These are phyloP conservation scores for Malus orientalis DNA, from an alignment of 306 rosid genomes.

Conservation along the genomic window DNA sequence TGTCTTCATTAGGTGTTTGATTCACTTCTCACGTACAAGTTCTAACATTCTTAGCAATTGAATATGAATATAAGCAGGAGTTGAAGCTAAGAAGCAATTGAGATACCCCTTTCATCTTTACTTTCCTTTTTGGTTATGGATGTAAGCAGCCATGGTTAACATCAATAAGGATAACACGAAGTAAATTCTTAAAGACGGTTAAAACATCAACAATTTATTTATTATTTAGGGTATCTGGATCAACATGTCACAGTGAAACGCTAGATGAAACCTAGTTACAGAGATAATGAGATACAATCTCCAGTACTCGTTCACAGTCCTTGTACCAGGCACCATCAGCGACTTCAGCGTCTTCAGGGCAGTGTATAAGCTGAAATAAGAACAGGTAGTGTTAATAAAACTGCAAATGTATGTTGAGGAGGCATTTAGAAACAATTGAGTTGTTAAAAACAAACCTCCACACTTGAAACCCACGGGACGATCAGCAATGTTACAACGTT, in stretches of 20 bases:
- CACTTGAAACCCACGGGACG: conserved; percentile 45
- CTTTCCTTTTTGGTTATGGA: too few relatives aligned
- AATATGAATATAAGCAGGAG: too few relatives aligned
- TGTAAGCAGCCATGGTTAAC: too few relatives aligned
- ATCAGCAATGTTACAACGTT: conserved; percentile 37
- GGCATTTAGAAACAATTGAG: background rate
- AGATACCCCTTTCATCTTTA: too few relatives aligned
- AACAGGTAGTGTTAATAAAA: background rate
- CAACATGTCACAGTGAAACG: background rate
- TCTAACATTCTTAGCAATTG: too few relatives aligned
- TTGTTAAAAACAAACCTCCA: conserved; percentile 26
- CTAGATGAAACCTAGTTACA: conserved; percentile 10
- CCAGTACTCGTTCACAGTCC: background rate
- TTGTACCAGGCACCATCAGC: background rate
- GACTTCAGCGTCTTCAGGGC: conserved; percentile 28
- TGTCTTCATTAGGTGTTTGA: too few relatives aligned
- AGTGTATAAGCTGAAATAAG: conserved; percentile 29
- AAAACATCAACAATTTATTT: conserved; percentile 6
- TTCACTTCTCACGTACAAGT: too few relatives aligned
- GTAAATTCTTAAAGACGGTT: background rate
- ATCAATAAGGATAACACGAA: background rate
- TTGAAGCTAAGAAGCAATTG: too few relatives aligned
- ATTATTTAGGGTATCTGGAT: conserved; percentile 7
- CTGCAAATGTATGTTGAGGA: background rate
- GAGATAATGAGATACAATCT: background rate